Conservation (phyloP, 805 yeast species). For the Candida adriatica region DNA sequence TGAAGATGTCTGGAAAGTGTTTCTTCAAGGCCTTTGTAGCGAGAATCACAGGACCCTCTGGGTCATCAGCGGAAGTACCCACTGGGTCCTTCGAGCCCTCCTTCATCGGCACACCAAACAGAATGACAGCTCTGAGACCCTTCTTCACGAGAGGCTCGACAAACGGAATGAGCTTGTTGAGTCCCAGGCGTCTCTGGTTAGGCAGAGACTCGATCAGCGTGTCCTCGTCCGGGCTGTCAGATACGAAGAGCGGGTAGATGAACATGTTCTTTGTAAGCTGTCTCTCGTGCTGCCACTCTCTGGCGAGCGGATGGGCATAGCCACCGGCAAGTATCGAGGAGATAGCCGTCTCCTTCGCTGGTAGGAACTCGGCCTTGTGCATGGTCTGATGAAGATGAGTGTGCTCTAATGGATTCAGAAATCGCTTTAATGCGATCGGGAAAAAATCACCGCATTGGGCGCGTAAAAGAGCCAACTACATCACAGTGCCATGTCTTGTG, state of each 20-base stretch:
- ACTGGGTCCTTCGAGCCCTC: slow-evolving; percentile 69
- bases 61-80: slow-evolving; percentile 93
- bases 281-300: slow-evolving; percentile 89
- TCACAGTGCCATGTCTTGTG: slow-evolving; percentile 26
- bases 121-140: slow-evolving; percentile 79
- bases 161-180: slow-evolving; percentile 69
- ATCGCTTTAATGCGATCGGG: background rate
- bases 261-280: slow-evolving; percentile 83
- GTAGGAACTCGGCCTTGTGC: slow-evolving; percentile 71
- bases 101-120: slow-evolving; percentile 86
- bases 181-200: slow-evolving; percentile 80
- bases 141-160: slow-evolving; percentile 64
- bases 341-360: slow-evolving; percentile 49
- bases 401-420: background rate
- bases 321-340: slow-evolving; percentile 88
- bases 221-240: slow-evolving; percentile 79
- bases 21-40: slow-evolving; percentile 60
- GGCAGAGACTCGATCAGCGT: slow-evolving; percentile 72
- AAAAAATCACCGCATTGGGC: background rate
- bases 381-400: slow-evolving; percentile 20
- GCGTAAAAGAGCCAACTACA: too few relatives aligned
- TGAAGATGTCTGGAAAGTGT: slow-evolving; percentile 74
- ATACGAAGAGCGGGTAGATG: slow-evolving; percentile 84
- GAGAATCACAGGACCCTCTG: slow-evolving; percentile 87
- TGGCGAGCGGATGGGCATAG: slow-evolving; percentile 79